A percentile compares a stretch with the other conserved stretches of the same genome.
Conservation (phyloP, 1,284 basidiomycete genomes). For the Afroboletus lepidellus region DNA sequence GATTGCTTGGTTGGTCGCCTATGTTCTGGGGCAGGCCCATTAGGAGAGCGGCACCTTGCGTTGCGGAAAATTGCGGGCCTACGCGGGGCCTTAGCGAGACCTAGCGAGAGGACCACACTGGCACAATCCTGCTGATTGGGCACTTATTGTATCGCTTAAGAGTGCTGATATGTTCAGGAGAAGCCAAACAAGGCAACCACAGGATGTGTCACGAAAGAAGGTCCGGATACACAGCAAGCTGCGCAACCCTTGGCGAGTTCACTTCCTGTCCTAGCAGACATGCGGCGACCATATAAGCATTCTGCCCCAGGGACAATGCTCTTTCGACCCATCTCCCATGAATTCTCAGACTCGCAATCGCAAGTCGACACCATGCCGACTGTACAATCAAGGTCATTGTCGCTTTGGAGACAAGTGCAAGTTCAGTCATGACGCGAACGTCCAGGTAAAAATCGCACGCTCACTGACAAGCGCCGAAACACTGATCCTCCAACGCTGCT, state of each 20-base stretch:
- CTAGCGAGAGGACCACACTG: too few species aligned
- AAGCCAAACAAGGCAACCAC: too few species aligned
- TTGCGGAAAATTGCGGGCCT: too few species aligned
- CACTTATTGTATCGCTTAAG: too few species aligned
- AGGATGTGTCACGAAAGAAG: neutral
- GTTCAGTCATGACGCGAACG: conserved; percentile 17
- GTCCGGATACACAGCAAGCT: neutral
- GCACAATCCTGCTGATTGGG: too few species aligned
- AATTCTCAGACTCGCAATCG: conserved; percentile 1
- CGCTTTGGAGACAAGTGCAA: conserved; percentile 25
- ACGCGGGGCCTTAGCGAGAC: too few species aligned
- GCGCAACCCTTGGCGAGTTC: neutral
- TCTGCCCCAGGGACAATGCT: neutral
- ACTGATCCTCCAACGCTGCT: neutral
- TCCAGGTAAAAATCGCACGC: conserved; percentile 8
- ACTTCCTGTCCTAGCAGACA: neutral
- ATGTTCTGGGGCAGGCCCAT: too few species aligned
- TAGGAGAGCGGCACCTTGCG: too few species aligned
- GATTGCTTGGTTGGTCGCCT: too few species aligned
- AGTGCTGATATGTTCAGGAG: too few species aligned
- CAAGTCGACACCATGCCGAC: conserved; percentile 16
- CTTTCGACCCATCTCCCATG: conserved; percentile 12
- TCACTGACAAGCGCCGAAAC: neutral
- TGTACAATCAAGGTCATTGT: conserved; percentile 23
- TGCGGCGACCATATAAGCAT: conserved; percentile 3